Evolutionary conservation across 768 basidiomycete genomes (phyloP), one percentile per base, ranked within the genome.

Genomic region (Leccinum boreale): DNA sequence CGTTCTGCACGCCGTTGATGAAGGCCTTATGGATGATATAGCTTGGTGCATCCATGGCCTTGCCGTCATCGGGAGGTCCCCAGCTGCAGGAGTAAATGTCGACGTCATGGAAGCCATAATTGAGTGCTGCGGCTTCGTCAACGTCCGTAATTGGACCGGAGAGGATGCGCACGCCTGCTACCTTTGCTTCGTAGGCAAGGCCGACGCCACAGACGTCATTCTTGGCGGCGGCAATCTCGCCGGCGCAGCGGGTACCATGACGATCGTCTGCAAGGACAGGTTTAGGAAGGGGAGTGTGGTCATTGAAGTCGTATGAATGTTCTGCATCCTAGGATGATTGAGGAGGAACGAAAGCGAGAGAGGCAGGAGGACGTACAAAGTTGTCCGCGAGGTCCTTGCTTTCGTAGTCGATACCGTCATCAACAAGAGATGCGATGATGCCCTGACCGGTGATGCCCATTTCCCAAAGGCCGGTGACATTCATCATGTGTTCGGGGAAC

Each of bases 241-340:
- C 97, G 1, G 96, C 96, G 71, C 97, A 99, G 2, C 97, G 89
- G 0, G 97, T 99, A 11, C 97, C 97, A 68, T 99, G 97, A 65
- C 92, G 92, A 65, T 99, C 97, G 62, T 98, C 95, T 24, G 79
- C 81, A 46, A 95, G 85, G 57, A 87, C 83, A 0, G 97, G 97
- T 33, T 87, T 88, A 10, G 97, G 97, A 6, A 98, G 78, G 14
- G 84, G 77, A 26, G 85, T 85, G 67, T 98, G 94, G 68, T 96
- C 94, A 71, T 99, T 99, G 73, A 94, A 99, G 72, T 99, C 95
- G 69, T 94, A 90, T 0, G 95, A 98, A 58, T 94, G 86, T 23
- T 83, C 85, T 11, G 87, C 83, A 67, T 87, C 92, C 95, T 97
- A 61, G 2, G 31, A 50, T 12, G 42, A n/a, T 44, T 63, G 42